phyloP scores from a whole-genome alignment of 768 basidiomycete species.

The Boletus rubropictus region DNA sequence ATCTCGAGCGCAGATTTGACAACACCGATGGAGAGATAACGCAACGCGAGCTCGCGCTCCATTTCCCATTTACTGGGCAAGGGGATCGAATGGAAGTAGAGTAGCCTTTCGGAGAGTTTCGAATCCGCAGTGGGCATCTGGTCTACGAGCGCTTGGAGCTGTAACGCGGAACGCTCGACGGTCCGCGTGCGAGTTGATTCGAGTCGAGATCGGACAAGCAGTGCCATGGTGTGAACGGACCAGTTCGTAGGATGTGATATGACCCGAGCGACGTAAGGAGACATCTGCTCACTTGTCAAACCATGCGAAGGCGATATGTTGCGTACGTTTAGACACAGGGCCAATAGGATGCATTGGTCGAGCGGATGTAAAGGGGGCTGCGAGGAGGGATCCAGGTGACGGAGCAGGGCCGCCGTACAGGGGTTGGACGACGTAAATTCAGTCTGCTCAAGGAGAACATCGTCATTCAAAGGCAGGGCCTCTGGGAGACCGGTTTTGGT shows the following conservation, averaged over 20 bases:
- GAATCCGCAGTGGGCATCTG: constrained; percentile 93
- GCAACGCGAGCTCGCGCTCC: constrained; percentile 81
- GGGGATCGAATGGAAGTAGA: constrained; percentile 73
- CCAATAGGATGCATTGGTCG: constrained; percentile 88
- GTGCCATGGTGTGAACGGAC: constrained; percentile 95
- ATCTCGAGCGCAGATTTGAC: constrained; percentile 88
- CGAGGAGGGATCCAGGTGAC: constrained; percentile 71
- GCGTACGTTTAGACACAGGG: constrained; percentile 83
- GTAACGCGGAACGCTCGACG: constrained; percentile 85
- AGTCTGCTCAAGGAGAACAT: constrained; percentile 92
- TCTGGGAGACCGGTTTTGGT: constrained; percentile 51
- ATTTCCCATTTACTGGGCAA: constrained; percentile 92
- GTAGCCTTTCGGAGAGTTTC: constrained; percentile 62
- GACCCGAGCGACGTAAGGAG: constrained; percentile 85
- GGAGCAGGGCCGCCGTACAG: constrained; percentile 43
- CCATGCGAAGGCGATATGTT: constrained; percentile 89
- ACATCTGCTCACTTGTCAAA: constrained; percentile 87
- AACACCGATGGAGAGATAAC: constrained; percentile 82
- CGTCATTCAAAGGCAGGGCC: constrained; percentile 83
- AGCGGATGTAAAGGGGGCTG: constrained; percentile 89
- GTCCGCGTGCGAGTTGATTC: constrained; percentile 87
- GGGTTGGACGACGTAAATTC: constrained; percentile 76
- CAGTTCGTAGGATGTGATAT: constrained; percentile 88
- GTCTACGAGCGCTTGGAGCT: constrained; percentile 92
- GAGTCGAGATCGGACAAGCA: constrained; percentile 86